Percentiles rank a stretch among this genome's conserved stretches.
phyloP scores from a whole-genome alignment of 768 basidiomycete species.

The Candolleomyces aberdarensis region DNA sequence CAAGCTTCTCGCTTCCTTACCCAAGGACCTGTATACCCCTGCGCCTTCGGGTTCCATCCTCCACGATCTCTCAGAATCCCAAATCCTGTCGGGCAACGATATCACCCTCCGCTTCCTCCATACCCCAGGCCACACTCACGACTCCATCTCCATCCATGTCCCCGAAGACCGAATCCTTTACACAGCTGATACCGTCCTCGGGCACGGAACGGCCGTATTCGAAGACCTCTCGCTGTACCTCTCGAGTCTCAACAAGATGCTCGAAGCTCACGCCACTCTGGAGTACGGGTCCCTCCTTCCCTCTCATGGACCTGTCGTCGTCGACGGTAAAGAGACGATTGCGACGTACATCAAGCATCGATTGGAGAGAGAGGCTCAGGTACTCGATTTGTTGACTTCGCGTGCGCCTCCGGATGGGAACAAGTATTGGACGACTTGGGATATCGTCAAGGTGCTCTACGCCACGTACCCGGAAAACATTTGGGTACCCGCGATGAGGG shows the following conservation, averaged over 20 bases:
- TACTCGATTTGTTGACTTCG: constrained; percentile 47
- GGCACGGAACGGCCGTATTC: constrained; percentile 88
- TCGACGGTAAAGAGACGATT: constrained; percentile 59
- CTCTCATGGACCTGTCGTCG: constrained; percentile 81
- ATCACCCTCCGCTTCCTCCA: constrained; percentile 63
- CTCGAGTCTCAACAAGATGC: constrained; percentile 56
- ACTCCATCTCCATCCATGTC: constrained; percentile 76
- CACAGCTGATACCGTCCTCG: constrained; percentile 89
- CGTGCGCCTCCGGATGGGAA: constrained; percentile 23
- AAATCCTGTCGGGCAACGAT: constrained; percentile 36
- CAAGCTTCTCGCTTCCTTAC: constrained; percentile 37
- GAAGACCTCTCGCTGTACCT: constrained; percentile 77
- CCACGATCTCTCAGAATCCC: constrained; percentile 58
- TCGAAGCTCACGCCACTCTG: constrained; percentile 29
- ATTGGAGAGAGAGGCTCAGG: constrained; percentile 75
- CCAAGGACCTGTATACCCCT: constrained; percentile 44
- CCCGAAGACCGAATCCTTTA: constrained; percentile 73
- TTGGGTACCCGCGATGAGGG: constrained; percentile 69
- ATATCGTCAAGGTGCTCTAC: constrained; percentile 65
- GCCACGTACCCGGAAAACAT: constrained; percentile 66
- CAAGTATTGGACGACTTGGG: constrained; percentile 57
- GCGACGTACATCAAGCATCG: constrained; percentile 77
- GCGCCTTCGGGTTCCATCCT: constrained; percentile 39
- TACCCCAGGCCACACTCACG: constrained; percentile 88
- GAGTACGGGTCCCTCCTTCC: constrained; percentile 67